Base-by-base conservation (phyloP, 75 land plant genomes). In the Adiantum capillusveneris region DNA sequence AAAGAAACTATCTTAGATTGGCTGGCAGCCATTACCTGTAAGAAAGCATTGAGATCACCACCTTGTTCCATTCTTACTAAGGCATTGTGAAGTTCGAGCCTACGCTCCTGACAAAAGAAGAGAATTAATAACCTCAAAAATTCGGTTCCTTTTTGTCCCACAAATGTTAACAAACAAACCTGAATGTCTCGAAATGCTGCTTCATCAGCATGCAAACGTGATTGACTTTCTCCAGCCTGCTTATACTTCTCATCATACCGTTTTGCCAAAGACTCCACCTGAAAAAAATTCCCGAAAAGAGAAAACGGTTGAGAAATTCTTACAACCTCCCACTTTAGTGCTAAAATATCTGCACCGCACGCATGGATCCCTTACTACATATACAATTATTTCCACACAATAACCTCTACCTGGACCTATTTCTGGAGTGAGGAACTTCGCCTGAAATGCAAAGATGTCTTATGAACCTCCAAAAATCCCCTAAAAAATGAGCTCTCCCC, bases 161-260 rank as follows among this genome's bases (percentile, higher is more conserved):
- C 27, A 59, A 42, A 6, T 22, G 20, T 21, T 12, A 5, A 1
- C 37, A 1, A 21, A 42, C 42, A 53, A 43, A 92, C 97, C 90
- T 93, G 96, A 54, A 76, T 19, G 42, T 85, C 98, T 63, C 87
- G 90, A 63, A 81, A 79, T 31, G 71, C 71, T 44, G 96, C 84
- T 54, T 88, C 95, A 58, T 93, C 98, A 22, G 87, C 62, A 0
- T 77, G 73, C 57, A 93, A 67, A 56, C 79, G 92, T 22, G 87
- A 74, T 27, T 78, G 76, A 22, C 79, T 60, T 56, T 88, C 98
- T 39, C 79, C 87, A 62, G 79, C 79, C 61, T 86, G 82, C 77
- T 93, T 88, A 71, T 75, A 83, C 65, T 83, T 93, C 31, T 89
- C 90, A 43, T 93, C 95, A 77, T 88, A 93, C 52, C 74, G 85